Percentiles rank a stretch among this genome's conserved stretches.
phyloP scores from a whole-genome alignment of 805 yeast genomes.

The Wickerhamiella siamensis region DNA sequence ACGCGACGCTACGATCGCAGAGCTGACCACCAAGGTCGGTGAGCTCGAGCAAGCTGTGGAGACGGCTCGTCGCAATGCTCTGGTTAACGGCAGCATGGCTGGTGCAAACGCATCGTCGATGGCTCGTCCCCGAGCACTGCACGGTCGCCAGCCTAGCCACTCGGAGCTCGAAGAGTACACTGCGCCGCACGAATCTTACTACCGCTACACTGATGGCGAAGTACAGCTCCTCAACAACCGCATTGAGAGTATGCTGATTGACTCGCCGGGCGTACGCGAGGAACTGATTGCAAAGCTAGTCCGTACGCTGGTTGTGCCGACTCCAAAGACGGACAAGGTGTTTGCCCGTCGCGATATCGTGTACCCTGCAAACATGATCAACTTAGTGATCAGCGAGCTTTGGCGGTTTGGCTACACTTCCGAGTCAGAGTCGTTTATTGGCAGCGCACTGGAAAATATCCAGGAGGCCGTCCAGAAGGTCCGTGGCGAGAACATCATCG shows the following conservation, averaged over 20 bases:
- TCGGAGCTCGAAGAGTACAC: background rate
- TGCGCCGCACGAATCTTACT: background rate
- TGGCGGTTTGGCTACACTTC: conserved; percentile 92
- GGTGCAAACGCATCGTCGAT: background rate
- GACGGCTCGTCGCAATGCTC: background rate
- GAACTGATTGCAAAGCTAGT: conserved; percentile 31
- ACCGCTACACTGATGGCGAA: conserved; percentile 20
- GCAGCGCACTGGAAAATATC: conserved; percentile 74
- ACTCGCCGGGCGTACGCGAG: conserved; percentile 11
- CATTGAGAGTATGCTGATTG: conserved; percentile 44
- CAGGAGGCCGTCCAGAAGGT: conserved; percentile 69
- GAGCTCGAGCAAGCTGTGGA: background rate
- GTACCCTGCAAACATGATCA: conserved; percentile 91
- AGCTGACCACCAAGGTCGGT: background rate
- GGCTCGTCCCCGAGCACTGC: background rate
- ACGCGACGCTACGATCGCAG: background rate
- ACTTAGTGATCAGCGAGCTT: conserved; percentile 87
- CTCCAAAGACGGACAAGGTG: conserved; percentile 70
- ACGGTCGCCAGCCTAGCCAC: background rate
- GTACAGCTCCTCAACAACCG: conserved; percentile 56
- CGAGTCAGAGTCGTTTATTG: conserved; percentile 81
- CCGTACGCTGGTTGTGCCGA: conserved; percentile 73
- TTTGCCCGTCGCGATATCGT: conserved; percentile 78
- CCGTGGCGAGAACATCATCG: conserved; percentile 74
- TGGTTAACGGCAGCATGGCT: background rate